Conservation (phyloP, 148 eudicot species). For the Gaultheria prostrata region DNA sequence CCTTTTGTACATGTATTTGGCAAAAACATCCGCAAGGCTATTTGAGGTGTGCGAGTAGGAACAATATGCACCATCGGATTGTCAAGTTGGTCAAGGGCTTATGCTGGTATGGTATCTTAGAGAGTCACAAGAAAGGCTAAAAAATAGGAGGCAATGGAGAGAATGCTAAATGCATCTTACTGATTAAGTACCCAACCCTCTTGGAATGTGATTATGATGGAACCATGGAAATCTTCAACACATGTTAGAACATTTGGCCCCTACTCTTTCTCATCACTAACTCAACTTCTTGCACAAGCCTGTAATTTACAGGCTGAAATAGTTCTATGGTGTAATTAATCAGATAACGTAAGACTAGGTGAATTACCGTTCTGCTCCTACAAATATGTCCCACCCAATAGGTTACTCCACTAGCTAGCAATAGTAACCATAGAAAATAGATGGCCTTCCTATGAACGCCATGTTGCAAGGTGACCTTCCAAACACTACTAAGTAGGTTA, state of each 20-base stretch:
- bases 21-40: neutral
- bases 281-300: slow-evolving; percentile 8
- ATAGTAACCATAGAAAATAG: no score
- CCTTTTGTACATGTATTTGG: neutral
- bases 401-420: neutral
- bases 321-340: neutral
- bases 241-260: neutral
- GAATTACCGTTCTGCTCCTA: neutral
- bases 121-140: neutral
- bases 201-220: neutral
- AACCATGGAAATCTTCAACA: neutral
- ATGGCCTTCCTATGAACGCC: no score
- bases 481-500: neutral
- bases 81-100: neutral
- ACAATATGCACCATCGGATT: neutral
- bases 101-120: neutral
- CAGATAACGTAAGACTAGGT: neutral
- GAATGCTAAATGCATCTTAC: neutral
- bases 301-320: neutral
- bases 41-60: neutral
- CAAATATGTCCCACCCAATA: neutral
- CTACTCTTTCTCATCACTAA: neutral
- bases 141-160: neutral
- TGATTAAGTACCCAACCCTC: neutral
- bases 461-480: no score